Evolutionary conservation across 768 basidiomycete species (phyloP).

Genomic region (Pulveroboletus sp.): DNA sequence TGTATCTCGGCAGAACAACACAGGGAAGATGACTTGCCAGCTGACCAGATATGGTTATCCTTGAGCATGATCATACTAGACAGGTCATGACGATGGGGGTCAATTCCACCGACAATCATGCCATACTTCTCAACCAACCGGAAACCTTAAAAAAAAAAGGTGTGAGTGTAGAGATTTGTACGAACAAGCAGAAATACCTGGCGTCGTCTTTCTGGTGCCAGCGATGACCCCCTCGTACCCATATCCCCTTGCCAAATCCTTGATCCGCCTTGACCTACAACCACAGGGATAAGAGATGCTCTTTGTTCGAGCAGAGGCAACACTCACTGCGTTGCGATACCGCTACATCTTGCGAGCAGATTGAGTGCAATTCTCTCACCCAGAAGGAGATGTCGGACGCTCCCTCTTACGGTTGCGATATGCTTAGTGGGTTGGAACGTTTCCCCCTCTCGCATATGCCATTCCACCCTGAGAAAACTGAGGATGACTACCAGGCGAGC

Average conservation of each 20-base stretch:
- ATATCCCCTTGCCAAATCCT: slow-evolving; percentile 67
- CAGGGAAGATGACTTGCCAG: slow-evolving; percentile 45
- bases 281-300: neutral
- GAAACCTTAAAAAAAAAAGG: slow-evolving; percentile 57
- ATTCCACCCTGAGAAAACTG: slow-evolving; percentile 65
- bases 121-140: slow-evolving; percentile 97
- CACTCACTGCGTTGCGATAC: slow-evolving; percentile 89
- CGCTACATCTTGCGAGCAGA: slow-evolving; percentile 89
- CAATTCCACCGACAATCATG: slow-evolving; percentile 96
- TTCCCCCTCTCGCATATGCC: slow-evolving; percentile 87
- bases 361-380: slow-evolving; percentile 94
- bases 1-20: neutral
- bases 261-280: slow-evolving; percentile 73
- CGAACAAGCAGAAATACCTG: slow-evolving; percentile 41
- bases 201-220: slow-evolving; percentile 96
- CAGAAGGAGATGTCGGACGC: slow-evolving; percentile 79
- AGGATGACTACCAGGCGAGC: neutral
- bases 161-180: slow-evolving; percentile 5
- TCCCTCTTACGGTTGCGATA: slow-evolving; percentile 88
- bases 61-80: slow-evolving; percentile 99
- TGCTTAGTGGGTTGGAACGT: slow-evolving; percentile 75
- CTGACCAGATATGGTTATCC: slow-evolving; percentile 99
- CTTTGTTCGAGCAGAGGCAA: neutral
- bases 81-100: slow-evolving; percentile 93
- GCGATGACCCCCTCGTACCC: slow-evolving; percentile 89